Evolutionary conservation across 1,139 yeast genomes (phyloP).

Genomic region (Debaryomyces nepalensis): DNA sequence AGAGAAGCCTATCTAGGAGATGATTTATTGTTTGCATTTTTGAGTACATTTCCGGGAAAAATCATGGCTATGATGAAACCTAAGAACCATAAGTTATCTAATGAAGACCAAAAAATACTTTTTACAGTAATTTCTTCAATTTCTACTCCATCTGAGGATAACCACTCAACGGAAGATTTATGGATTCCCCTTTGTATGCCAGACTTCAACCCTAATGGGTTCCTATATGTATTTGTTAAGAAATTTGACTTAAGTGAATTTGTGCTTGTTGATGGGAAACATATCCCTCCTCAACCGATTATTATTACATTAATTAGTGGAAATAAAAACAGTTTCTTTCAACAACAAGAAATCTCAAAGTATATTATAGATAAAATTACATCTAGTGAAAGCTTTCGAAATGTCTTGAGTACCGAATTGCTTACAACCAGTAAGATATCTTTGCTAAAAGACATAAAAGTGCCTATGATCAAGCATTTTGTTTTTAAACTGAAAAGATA

Average conservation of each 20-base stretch:
- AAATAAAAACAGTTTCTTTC: slow-evolving; percentile 79
- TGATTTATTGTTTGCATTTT: slow-evolving; percentile 42
- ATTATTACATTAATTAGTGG: slow-evolving; percentile 80
- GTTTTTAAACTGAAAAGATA: slow-evolving; percentile 70
- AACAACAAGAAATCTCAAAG: slow-evolving; percentile 64
- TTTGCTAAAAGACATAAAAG: slow-evolving; percentile 52
- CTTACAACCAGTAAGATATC: slow-evolving; percentile 23
- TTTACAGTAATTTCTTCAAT: slow-evolving; percentile 33
- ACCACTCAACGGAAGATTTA: slow-evolving; percentile 59
- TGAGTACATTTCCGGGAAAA: slow-evolving; percentile 28
- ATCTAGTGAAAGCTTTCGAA: slow-evolving; percentile 37
- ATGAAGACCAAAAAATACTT: slow-evolving; percentile 38
- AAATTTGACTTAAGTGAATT: slow-evolving; percentile 45
- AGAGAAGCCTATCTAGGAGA: slow-evolving; percentile 23
- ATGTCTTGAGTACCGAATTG: slow-evolving; percentile 44
- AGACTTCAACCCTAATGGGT: slow-evolving; percentile 85
- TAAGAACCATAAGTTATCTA: slow-evolving; percentile 35
- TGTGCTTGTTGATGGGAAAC: slow-evolving; percentile 22
- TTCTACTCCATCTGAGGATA: slow-evolving; percentile 21
- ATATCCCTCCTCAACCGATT: slow-evolving; percentile 33
- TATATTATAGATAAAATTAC: slow-evolving; percentile 52
- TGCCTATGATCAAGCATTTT: slow-evolving; percentile 75
- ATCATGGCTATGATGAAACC: slow-evolving; percentile 41
- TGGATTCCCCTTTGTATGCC: slow-evolving; percentile 97
- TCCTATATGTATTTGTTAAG: slow-evolving; percentile 77